A percentile compares a stretch with the other conserved stretches of the same genome.
Conservation (phyloP, 1,284 basidiomycete genomes). For the Sphagnurus paluster region DNA sequence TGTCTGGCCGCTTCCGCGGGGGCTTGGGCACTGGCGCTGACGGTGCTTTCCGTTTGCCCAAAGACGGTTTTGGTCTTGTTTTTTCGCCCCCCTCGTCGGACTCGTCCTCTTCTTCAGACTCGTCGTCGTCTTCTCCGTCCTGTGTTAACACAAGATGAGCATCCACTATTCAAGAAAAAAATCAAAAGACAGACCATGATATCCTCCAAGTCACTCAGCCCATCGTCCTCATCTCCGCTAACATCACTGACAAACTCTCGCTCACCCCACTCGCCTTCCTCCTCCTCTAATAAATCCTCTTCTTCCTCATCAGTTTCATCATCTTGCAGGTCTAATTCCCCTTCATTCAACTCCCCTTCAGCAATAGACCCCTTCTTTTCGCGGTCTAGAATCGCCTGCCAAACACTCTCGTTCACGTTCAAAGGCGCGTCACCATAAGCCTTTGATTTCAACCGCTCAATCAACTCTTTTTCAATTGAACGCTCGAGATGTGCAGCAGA, state of each 20-base stretch:
- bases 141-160: conserved; percentile 18
- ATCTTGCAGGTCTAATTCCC: conserved; percentile 56
- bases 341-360: conserved; percentile 51
- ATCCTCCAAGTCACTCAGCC: conserved; percentile 76
- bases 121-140: conserved; percentile 23
- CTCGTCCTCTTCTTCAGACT: conserved; percentile 36
- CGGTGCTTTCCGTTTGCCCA: conserved; percentile 72
- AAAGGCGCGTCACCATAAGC: conserved; percentile 97
- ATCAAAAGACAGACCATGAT: conserved; percentile 42
- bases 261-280: conserved; percentile 63
- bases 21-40: conserved; percentile 37
- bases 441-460: conserved; percentile 93
- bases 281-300: conserved; percentile 61
- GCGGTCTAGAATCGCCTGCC: conserved; percentile 86
- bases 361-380: conserved; percentile 57
- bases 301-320: conserved; percentile 58
- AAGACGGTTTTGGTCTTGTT: conserved; percentile 38
- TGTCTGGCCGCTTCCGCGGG: conserved; percentile 52
- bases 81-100: conserved; percentile 40
- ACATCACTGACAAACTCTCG: conserved; percentile 88
- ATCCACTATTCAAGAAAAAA: conserved; percentile 7
- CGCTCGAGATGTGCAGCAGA: conserved; percentile 93
- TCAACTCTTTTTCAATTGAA: conserved; percentile 94
- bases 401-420: conserved; percentile 98
- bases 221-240: conserved; percentile 64